Percentiles rank a stretch among this genome's conserved stretches.
Conservation (phyloP, 768 basidiomycete genomes). For the Psilocybe cubensis region DNA sequence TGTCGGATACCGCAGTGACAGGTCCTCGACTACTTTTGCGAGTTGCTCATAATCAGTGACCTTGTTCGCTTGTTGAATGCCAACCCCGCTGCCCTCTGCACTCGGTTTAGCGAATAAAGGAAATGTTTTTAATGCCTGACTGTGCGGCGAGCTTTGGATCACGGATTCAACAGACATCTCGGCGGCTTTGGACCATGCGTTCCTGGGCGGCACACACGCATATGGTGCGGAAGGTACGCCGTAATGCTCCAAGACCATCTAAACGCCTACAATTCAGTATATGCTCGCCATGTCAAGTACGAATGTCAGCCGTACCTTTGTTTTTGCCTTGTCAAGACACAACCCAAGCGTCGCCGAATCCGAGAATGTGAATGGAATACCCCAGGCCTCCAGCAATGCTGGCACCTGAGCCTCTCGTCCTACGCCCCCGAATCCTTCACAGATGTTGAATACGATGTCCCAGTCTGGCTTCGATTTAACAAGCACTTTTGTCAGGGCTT, state of each 20-base stretch:
- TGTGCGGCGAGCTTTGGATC: conserved; percentile 11
- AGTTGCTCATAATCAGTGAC: conserved; percentile 17
- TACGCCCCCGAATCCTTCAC: conserved; percentile 21
- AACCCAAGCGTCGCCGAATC: conserved; percentile 27
- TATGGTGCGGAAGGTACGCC: conserved; percentile 25
- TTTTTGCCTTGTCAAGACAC: conserved; percentile 30
- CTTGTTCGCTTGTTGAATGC: conserved; percentile 23
- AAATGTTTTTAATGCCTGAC: conserved; percentile 17
- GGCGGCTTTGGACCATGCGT: conserved; percentile 7
- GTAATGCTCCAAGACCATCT: conserved; percentile 28
- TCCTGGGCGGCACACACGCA: conserved; percentile 19
- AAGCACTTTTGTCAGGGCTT: conserved; percentile 17
- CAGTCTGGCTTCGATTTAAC: conserved; percentile 14
- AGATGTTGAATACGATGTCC: conserved; percentile 30
- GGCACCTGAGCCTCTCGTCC: conserved; percentile 30
- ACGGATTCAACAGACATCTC: neutral
- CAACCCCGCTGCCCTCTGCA: conserved; percentile 22
- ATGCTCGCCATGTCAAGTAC: neutral
- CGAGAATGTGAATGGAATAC: conserved; percentile 26
- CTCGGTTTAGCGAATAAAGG: conserved; percentile 29
- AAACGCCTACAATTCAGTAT: neutral
- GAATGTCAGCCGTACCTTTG: conserved; percentile 20
- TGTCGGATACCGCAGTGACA: conserved; percentile 20
- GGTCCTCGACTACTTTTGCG: conserved; percentile 9
- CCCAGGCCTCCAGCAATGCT: conserved; percentile 26